Percentiles rank a stretch among this genome's conserved stretches.
Evolutionary conservation across 345 rosid species (phyloP).

Genomic region (Eucalyptus rudis): DNA sequence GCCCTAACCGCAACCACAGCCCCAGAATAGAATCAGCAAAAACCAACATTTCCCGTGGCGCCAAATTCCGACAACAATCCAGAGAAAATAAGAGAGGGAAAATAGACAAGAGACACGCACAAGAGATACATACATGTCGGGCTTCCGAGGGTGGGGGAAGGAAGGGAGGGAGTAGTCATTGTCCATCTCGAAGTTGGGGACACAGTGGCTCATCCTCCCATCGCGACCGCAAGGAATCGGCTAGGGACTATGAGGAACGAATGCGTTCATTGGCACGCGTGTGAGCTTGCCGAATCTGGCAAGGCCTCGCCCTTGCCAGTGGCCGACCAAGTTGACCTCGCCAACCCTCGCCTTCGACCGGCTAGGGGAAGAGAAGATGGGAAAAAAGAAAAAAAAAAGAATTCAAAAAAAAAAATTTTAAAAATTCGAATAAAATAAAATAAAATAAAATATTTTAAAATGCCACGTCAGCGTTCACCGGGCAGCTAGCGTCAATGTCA

Average conservation of each 20-base stretch:
- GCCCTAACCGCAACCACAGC: background rate
- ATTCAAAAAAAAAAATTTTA: too few species aligned
- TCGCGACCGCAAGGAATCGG: too few species aligned
- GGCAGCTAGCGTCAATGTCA: fast-evolving
- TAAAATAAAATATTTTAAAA: too few species aligned
- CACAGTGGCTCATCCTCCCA: constrained; percentile 40
- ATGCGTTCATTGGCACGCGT: background rate
- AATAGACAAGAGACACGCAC: background rate
- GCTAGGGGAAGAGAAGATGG: too few species aligned
- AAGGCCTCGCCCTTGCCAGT: too few species aligned
- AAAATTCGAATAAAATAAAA: too few species aligned
- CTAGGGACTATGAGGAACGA: background rate
- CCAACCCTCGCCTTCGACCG: too few species aligned
- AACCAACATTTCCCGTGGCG: background rate
- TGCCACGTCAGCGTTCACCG: fast-evolving
- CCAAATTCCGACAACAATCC: background rate
- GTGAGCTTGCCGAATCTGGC: fast-evolving
- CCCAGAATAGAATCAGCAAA: background rate
- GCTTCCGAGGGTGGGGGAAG: constrained; percentile 23
- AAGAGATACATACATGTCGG: constrained; percentile 9
- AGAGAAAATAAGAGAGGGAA: background rate
- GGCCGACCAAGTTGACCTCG: too few species aligned
- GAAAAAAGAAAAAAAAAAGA: too few species aligned
- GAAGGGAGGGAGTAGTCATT: constrained; percentile 24
- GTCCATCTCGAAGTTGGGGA: constrained; percentile 57